Evolutionary conservation across 257 asterid species (phyloP).

Genomic region (Ligustrum vulgare): DNA sequence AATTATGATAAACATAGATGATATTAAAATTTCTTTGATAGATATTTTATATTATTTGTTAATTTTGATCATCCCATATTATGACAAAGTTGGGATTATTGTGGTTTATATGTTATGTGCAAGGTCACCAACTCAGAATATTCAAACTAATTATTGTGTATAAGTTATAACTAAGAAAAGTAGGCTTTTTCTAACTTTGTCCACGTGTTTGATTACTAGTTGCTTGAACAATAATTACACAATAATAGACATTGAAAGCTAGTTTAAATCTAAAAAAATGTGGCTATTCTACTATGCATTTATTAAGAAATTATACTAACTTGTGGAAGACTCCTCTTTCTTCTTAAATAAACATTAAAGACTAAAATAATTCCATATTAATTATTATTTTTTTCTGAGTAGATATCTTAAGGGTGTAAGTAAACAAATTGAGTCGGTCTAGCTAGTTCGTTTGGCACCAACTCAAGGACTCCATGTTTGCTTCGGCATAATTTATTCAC

Average conservation of each 20-base stretch:
- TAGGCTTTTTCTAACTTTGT: not conserved
- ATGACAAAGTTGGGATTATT: not conserved
- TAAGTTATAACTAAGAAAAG: not conserved
- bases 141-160: constrained; percentile 11
- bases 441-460: too few relatives aligned
- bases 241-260: not conserved
- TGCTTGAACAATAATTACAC: not conserved
- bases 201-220: not conserved
- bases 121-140: constrained; percentile 15
- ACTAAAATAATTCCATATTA: too few relatives aligned
- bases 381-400: too few relatives aligned
- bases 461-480: too few relatives aligned
- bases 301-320: not conserved
- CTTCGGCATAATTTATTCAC: too few relatives aligned
- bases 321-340: not conserved
- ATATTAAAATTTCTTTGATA: too few relatives aligned
- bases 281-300: not conserved
- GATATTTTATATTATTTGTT: too few relatives aligned
- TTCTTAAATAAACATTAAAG: too few relatives aligned
- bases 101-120: not conserved
- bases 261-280: too few relatives aligned
- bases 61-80: too few relatives aligned
- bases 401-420: too few relatives aligned
- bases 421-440: not conserved
- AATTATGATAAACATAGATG: too few relatives aligned